Base-by-base conservation (phyloP, 2,329 filamentous ascomycete species). In the Ophiostoma perfectum region DNA sequence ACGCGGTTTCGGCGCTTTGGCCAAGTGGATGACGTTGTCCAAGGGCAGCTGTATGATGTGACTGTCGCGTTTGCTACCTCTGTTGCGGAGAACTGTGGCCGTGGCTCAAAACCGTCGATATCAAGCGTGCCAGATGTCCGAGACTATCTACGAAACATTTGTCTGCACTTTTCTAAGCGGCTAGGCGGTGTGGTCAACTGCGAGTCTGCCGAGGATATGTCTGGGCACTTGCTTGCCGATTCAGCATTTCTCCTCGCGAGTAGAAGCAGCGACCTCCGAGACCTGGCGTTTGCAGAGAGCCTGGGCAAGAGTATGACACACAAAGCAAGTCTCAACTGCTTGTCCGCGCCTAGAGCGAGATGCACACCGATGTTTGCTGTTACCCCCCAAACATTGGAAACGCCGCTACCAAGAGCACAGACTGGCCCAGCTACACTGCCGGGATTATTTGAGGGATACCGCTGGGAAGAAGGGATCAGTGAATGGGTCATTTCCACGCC, bases 281-380 rank as follows among this genome's bases (percentile, higher is more conserved):
- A 86, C 71, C 78, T 86, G 55, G 81, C 80, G 9, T 85, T 83
- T 72, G 84, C 83, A 3, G 84, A 86, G 71, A 78, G 75, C 42
- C 75, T 84, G 4, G 68, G 69, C 58, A 68, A 14, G 39, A 36
- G n/a, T 36, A 67, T 64, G 18, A 63, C 41, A 14, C 58, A 16
- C 4, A 12, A 36, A 38, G 27, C 27, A 11, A 58, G 52, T 58
- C 18, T 9, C 52, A 58, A 14, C 18, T 36, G 52, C 9, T 11
- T 58, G 18, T 39, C 39, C 39, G 16, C 16, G 60, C 38, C 38
- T 7, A 16, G 60, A 8, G 39, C 38, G n/a, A 14, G 39, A 16
- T 5, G 16, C 5, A 42, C 16, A 44, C 39, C 60, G 14, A 27
- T 27, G 27, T 27, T 27, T 27, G 27, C 27, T 27, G 27, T 27